Evolutionary conservation across 176 grass and related monocot genomes (phyloP).

Genomic region (Oryza officinalis): DNA sequence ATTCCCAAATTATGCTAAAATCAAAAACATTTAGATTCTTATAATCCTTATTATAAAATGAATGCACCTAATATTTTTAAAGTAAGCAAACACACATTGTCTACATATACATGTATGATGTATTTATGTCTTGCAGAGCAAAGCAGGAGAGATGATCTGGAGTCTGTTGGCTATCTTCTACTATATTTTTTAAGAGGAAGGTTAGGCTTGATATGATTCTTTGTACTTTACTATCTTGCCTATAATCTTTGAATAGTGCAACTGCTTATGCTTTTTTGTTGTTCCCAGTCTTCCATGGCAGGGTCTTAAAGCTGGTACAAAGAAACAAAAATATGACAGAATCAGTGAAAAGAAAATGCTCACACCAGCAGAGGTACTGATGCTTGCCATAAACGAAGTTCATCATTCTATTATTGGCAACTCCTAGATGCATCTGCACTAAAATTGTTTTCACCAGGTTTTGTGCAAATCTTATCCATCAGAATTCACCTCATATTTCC

Average conservation of each 20-base stretch:
- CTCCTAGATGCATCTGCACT: constrained; percentile 22
- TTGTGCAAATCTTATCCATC: constrained; percentile 90
- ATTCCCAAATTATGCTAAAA: constrained; percentile 9
- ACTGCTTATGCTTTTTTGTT: constrained; percentile 39
- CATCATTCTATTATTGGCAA: constrained; percentile 8
- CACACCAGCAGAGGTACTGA: constrained; percentile 85
- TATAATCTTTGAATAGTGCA: constrained; percentile 25
- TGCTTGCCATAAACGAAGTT: constrained; percentile 19
- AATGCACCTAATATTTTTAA: constrained; percentile 13
- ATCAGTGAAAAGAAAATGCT: constrained; percentile 99
- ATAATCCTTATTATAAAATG: constrained; percentile 11
- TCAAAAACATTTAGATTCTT: neutral
- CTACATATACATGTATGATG: constrained; percentile 2
- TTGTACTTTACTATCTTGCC: constrained; percentile 3
- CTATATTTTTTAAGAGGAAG: constrained; percentile 96
- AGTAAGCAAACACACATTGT: neutral
- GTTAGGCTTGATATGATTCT: constrained; percentile 50
- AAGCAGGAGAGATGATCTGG: constrained; percentile 99
- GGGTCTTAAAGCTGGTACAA: constrained; percentile 93
- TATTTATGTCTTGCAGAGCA: constrained; percentile 68
- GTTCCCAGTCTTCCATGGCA: constrained; percentile 88
- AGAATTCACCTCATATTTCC: constrained; percentile 87
- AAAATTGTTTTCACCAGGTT: constrained; percentile 56
- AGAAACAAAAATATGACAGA: constrained; percentile 96
- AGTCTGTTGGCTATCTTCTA: constrained; percentile 94